Base-by-base conservation (phyloP, 345 rosid genomes). In the Kernera saxatilis region DNA sequence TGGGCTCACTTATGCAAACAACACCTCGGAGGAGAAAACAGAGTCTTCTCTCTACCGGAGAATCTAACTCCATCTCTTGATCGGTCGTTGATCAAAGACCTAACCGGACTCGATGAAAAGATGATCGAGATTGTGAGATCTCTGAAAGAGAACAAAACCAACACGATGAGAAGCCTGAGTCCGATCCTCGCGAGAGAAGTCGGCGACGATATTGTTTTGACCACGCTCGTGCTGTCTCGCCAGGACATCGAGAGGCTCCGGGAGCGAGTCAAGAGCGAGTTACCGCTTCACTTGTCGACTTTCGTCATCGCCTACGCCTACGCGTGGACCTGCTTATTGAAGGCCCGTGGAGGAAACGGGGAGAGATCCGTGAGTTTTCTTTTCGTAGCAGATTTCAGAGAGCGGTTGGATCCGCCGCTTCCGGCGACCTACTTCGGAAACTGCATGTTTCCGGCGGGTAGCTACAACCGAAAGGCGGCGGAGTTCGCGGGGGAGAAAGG, bases 251-350 rank as follows among this genome's bases (percentile, higher is more conserved):
- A 63, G 12, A 81, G 14, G 21, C 74, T 85, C 1, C 67, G 51
- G 14, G 52, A 77, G 10, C 72, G 17, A 29, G 76, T 79, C n/a
- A 35, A 15, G 50, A 72, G 12, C 69, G 23, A 32, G 64, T 77
- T 14, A 4, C 17, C 3, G 29, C 51, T 58, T n/a, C 72, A 64
- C 40, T 30, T 78, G 18, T 85, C 84, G 0, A 67, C 67, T 11
- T 82, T 80, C 30, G 83, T 75, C 7, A 26, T 85, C 3, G 63
- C 73, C 0, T 66, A 30, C 23, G 77, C 88, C 0, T 75, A 82
- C 30, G 29, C 18, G n/a, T 57, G 64, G n/a, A 69, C 48, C 0
- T 80, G 80, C 33, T 3, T 58, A 3, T 79, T 65, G 13, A 76
- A 61, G 69, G 74, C 84, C 0, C 66, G 63, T 23, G 73, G 15